phyloP scores from a whole-genome alignment of 148 eudicot genomes.

The Fallopia convolvulus region DNA sequence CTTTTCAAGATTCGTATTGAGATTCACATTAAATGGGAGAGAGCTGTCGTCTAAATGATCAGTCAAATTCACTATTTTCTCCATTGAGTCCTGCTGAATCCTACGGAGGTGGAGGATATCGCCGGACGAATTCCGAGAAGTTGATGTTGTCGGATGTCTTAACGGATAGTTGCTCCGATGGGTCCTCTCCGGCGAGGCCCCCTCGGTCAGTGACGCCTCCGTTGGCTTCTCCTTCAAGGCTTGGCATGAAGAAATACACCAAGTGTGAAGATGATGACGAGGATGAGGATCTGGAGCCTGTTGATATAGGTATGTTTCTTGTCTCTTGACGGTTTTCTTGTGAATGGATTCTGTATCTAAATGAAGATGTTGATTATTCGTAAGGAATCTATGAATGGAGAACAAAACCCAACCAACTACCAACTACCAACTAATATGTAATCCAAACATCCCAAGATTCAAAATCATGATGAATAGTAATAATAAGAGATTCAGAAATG shows the following conservation, averaged over 20 bases:
- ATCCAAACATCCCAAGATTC: too few relatives aligned
- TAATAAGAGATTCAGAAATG: neutral
- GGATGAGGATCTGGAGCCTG: slow-evolving; percentile 27
- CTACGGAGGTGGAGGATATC: slow-evolving; percentile 30
- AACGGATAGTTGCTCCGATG: slow-evolving; percentile 44
- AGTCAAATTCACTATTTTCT: slow-evolving; percentile 26
- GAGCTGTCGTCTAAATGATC: slow-evolving; percentile 35
- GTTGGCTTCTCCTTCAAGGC: slow-evolving; percentile 45
- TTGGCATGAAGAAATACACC: slow-evolving; percentile 48
- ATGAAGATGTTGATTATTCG: too few relatives aligned
- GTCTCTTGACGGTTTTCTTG: too few relatives aligned
- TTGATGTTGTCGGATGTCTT: slow-evolving; percentile 50
- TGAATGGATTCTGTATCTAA: too few relatives aligned
- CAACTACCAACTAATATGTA: too few relatives aligned
- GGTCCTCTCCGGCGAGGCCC: slow-evolving; percentile 43
- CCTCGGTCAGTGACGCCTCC: slow-evolving; percentile 47
- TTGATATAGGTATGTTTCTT: slow-evolving; percentile 37
- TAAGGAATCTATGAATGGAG: too few relatives aligned
- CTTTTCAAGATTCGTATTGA: neutral
- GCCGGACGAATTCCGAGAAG: slow-evolving; percentile 58
- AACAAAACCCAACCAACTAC: too few relatives aligned
- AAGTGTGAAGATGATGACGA: slow-evolving; percentile 28
- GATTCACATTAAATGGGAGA: neutral
- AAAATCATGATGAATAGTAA: too few relatives aligned
- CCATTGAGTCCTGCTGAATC: slow-evolving; percentile 37